Evolutionary conservation across 2,329 filamentous ascomycete species (phyloP), one percentile per base, ranked within the genome.

Genomic region (Ceratocystiopsis minuta): DNA sequence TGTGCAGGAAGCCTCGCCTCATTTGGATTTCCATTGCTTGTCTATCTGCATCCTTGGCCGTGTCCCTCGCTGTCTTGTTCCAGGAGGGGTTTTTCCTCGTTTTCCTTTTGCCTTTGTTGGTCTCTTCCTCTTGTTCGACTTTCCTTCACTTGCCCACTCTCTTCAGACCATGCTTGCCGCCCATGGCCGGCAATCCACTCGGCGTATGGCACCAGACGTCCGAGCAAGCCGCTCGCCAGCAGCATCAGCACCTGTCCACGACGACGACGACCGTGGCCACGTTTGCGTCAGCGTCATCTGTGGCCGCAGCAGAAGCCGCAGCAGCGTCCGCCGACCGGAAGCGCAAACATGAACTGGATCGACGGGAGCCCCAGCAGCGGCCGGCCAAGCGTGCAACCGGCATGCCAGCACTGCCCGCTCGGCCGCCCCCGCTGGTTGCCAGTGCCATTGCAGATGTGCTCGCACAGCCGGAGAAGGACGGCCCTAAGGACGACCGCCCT

Each of bases 401-500:
- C 4, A 4, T 16, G 35, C 16, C 24, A 16, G 13, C 40, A 5
- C 36, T 45, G 10, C 47, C 34, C 20, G 38, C 33, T 32, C 48
- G 37, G 35, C 47, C 36, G 10, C 46, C 50, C 1, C 43, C 45
- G 11, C 50, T 57, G 16, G 42, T 40, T n/a, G 52, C 52, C 31
- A 53, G 54, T 36, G 37, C 41, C 6, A 54, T 55, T 39, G 7
- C 20, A 4, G 20, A 20, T 20, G 41, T 40, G 15, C 36, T 42
- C 10, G 41, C 28, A 20, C 14, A 31, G 34, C 20, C 14, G 12
- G 35, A 37, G 5, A 15, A 37, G 16, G 35, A 10, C 11, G 31
- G 11, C 11, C 11, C 10, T 11, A 10, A 13, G 16, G 16, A 12
- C 3, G 28, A 50, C 33, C 42, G 11, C 46, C 55, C 34, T 48